Evolutionary conservation across 2,329 filamentous ascomycete species (phyloP), one percentile per base, ranked within the genome.

Genomic region (Fusarium aywerte): DNA sequence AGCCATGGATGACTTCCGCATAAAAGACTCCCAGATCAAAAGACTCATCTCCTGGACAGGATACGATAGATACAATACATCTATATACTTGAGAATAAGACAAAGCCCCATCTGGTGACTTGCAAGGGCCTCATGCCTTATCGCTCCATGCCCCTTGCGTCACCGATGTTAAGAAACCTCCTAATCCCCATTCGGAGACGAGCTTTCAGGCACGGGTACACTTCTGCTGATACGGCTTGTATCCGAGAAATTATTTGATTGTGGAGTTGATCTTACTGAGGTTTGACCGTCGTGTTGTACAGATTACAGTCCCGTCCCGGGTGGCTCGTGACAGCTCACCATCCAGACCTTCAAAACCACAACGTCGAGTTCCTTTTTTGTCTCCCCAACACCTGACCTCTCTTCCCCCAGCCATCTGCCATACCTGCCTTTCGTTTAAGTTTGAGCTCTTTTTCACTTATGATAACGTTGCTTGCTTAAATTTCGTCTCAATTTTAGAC

Each of bases 131-230:
- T 27, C 23, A 13, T 32, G 39, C 39, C 50, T 53, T 65, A 54
- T 67, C 48, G 35, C 52, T 53, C 35, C 38, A 43, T 36, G 15
- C 39, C 44, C 49, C 48, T 69, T 69, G 66, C 66, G 66, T 69
- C 66, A 69, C 66, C 23, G 27, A 63, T 60, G 50, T 47, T 48
- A 45, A 51, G 51, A 39, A 51, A 35, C 51, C 38, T 65, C 36
- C 65, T 68, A 68, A 53, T 18, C 65, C 65, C 47, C 52, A 66
- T 68, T 62, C 50, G 65, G 65, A 58, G 65, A 45, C 21, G 47
- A 23, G 33, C 40, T 39, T 51, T 36, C 38, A 65, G 54, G 59
- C 49, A 68, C 54, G 48, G 48, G 54, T 65, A 39, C 23, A 50
- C 40, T 62, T 62, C 51, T 58, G 43, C 49, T 63, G 62, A 68